Base-by-base conservation (phyloP, 148 eudicot genomes). In the Cornus suecica region DNA sequence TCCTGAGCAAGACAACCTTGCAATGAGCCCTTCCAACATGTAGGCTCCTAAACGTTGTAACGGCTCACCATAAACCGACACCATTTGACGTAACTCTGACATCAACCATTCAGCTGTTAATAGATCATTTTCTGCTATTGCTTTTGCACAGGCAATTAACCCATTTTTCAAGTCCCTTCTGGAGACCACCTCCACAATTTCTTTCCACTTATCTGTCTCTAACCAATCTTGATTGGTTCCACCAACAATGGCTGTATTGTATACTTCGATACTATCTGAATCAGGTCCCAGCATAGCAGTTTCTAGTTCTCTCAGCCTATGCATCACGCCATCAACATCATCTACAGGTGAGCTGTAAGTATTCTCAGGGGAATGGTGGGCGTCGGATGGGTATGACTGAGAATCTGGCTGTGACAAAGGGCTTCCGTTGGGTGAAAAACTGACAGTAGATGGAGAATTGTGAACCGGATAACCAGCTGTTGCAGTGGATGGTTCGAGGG, bases 41-140 rank as follows among this genome's bases (percentile, higher is more conserved):
- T 89, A 89, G 1, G 89, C 90, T 60, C 89, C 93, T 65, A 89
- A 78, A 13, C 93, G 83, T 54, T 89, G 89, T 9, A 82, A 65
- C 3, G 93, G 93, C 32, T 87, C 86, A 22, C 93, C 93, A 28
- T 82, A 82, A 65, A 89, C 90, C 0, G 93, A 89, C 27, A 89
- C 92, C 86, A 82, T 79, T 6, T 76, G 73, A 11, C 82, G 84
- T 71, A 84, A 72, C 76, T 87, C 87, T n/a, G 84, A 80, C 76
- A 87, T 84, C 74, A 84, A 75, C 88, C 85, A 86, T 30, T 79
- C 77, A 2, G 84, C 77, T 69, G 72, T 81, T 37, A 81, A 58
- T 66, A 77, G 11, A 69, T 87, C 86, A 30, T 83, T 80, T 25
- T 87, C 84, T 18, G 86, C 80, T 51, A 87, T 54, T 14, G 90